A percentile compares a stretch with the other conserved stretches of the same genome.
These are phyloP conservation scores for Elongisporangium senticosum DNA, from an alignment of 352 stramenopile species.

Conservation along the genomic window DNA sequence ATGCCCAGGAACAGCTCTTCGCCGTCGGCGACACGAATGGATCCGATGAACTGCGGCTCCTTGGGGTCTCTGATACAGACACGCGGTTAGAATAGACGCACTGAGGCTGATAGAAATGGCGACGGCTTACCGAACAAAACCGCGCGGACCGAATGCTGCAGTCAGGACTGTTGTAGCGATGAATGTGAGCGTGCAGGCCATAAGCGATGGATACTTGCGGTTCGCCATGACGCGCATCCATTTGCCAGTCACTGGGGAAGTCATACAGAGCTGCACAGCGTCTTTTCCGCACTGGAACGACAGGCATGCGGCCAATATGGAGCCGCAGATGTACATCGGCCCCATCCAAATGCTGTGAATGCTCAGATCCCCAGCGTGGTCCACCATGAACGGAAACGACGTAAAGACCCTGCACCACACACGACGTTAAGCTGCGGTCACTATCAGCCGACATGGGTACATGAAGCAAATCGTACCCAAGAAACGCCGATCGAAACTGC, in stretches of 20 bases:
- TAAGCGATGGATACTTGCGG: constrained; percentile 27
- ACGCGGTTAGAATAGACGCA: not conserved
- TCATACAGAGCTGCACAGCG: constrained; percentile 12
- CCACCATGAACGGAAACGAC: constrained; percentile 86
- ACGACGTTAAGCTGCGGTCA: constrained; percentile 2
- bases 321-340: constrained; percentile 54
- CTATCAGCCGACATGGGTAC: not conserved
- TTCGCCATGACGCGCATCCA: constrained; percentile 8
- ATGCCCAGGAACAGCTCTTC: constrained; percentile 66
- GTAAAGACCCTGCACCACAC: constrained; percentile 62
- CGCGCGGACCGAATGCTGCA: constrained; percentile 41
- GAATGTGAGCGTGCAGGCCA: constrained; percentile 24
- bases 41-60: constrained; percentile 68
- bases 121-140: constrained; percentile 51
- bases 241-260: constrained; percentile 9
- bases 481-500: constrained; percentile 71
- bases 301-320: constrained; percentile 41
- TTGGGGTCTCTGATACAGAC: constrained; percentile 53
- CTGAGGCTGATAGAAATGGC: not conserved
- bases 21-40: constrained; percentile 50
- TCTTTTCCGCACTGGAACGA: constrained; percentile 52
- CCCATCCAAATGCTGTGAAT: constrained; percentile 25
- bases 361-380: constrained; percentile 77
- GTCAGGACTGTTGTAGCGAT: constrained; percentile 30
- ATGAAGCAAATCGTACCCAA: constrained; percentile 39